Base-by-base conservation (phyloP, 768 basidiomycete genomes). In the Amanita rubescens region DNA sequence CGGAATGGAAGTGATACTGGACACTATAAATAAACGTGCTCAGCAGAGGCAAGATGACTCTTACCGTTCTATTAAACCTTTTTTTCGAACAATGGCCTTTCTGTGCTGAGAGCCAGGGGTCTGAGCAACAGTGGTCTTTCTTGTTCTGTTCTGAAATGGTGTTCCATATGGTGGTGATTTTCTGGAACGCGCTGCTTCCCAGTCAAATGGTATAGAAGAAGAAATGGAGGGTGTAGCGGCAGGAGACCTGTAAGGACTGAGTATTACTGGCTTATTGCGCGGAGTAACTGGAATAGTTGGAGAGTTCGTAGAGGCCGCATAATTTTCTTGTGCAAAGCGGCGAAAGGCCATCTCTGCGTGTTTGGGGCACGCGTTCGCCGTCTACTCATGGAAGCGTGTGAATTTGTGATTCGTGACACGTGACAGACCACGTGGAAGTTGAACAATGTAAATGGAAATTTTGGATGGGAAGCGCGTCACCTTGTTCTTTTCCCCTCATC, bases 161-260 rank as follows among this genome's bases (percentile, higher is more conserved):
- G 83, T 82, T 2, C 72, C 74, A 73, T 86, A 92, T 3, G 90
- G 90, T 3, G 90, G 80, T 3, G 87, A 83, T 56, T 75, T 75
- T 47, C 78, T 73, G 0, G 80, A 75, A n/a, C 85, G 75, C 11
- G 83, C 90, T 0, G 90, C 90, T 27, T 87, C 85, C 90, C 90
- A 92, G 70, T 93, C 90, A 61, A 93, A 93, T 0, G 90, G 86
- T 8, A 76, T 67, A 6, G 85, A 84, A 1, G 86, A 84, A 5
- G 89, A 88, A 44, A 87, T 74, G 3, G 90, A 91, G 3, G 87
- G 82, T 0, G 85, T 82, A 1, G 77, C 69, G 33, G 79, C 80
- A 3, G 78, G 88, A 9, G 78, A 86, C 38, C 83, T 73, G 65
- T 82, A 67, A 60, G 75, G 60, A 57, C 77, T 74, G 60, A 84